phyloP scores from a whole-genome alignment of 2,329 filamentous ascomycete genomes.

The Alternaria dauci region DNA sequence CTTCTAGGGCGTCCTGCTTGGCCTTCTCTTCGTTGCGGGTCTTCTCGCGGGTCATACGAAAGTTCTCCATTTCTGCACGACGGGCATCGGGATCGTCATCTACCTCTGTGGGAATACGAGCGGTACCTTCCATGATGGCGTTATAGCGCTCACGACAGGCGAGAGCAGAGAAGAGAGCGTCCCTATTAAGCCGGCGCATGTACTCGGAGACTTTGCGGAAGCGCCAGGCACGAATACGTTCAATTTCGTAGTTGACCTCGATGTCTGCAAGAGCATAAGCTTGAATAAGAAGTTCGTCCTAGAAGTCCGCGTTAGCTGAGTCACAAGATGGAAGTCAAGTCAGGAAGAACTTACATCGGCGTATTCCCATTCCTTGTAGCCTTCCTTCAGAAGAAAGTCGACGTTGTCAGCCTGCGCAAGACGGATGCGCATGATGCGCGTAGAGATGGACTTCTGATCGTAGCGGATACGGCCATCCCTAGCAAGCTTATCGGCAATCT shows the following conservation, averaged over 20 bases:
- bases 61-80: constrained; percentile 38
- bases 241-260: constrained; percentile 53
- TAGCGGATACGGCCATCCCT: constrained; percentile 56
- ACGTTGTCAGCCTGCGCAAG: constrained; percentile 53
- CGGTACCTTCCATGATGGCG: constrained; percentile 54
- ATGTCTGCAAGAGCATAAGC: constrained; percentile 54
- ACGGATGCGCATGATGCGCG: constrained; percentile 58
- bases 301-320: constrained; percentile 6
- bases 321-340: not conserved
- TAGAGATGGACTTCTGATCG: constrained; percentile 58
- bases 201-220: constrained; percentile 56
- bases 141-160: constrained; percentile 57
- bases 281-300: constrained; percentile 57
- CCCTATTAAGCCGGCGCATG: constrained; percentile 51
- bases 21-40: constrained; percentile 32
- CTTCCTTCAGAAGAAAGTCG: constrained; percentile 57
- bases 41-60: constrained; percentile 27
- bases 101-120: constrained; percentile 55
- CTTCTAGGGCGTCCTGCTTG: constrained; percentile 23
- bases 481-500: constrained; percentile 54
- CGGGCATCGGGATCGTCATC: constrained; percentile 53
- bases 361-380: constrained; percentile 59
- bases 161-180: constrained; percentile 56
- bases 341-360: constrained; percentile 53
- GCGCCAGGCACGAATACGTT: constrained; percentile 53